Conservation (phyloP, 192 early-diverging fungal species). For the Coemansia sp. region DNA sequence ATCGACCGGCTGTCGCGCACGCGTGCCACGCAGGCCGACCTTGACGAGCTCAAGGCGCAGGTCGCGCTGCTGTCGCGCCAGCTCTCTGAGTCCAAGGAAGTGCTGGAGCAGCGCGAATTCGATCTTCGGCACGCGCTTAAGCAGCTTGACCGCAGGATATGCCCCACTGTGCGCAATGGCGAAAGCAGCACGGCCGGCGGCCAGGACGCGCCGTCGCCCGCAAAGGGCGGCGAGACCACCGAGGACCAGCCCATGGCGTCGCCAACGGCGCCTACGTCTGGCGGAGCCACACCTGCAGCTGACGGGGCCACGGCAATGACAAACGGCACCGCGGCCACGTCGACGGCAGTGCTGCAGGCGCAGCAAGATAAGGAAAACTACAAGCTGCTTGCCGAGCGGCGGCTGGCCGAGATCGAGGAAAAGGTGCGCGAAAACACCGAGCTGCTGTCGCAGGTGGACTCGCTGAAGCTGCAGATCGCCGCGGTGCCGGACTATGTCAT, state of each 20-base stretch:
- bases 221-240: neutral
- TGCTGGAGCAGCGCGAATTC: slow-evolving; percentile 28
- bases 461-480: slow-evolving; percentile 47
- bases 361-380: slow-evolving; percentile 48
- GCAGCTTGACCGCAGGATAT: slow-evolving; percentile 47
- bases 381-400: slow-evolving; percentile 43
- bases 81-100: slow-evolving; percentile 33
- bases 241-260: neutral
- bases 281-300: neutral
- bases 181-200: neutral
- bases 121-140: slow-evolving; percentile 49
- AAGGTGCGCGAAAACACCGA: slow-evolving; percentile 51
- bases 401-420: slow-evolving; percentile 52
- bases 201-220: neutral
- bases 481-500: slow-evolving; percentile 52
- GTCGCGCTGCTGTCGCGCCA: slow-evolving; percentile 35
- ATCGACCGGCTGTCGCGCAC: slow-evolving; percentile 27
- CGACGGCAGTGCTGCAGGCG: slow-evolving; percentile 11
- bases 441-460: slow-evolving; percentile 49
- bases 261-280: neutral
- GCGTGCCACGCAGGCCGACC: slow-evolving; percentile 24
- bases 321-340: neutral
- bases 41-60: slow-evolving; percentile 34
- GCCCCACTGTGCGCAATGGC: slow-evolving; percentile 31
- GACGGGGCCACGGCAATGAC: neutral